Evolutionary conservation across 2,329 filamentous ascomycete species (phyloP), one percentile per base, ranked within the genome.

Genomic region (Phialophora macrospora): DNA sequence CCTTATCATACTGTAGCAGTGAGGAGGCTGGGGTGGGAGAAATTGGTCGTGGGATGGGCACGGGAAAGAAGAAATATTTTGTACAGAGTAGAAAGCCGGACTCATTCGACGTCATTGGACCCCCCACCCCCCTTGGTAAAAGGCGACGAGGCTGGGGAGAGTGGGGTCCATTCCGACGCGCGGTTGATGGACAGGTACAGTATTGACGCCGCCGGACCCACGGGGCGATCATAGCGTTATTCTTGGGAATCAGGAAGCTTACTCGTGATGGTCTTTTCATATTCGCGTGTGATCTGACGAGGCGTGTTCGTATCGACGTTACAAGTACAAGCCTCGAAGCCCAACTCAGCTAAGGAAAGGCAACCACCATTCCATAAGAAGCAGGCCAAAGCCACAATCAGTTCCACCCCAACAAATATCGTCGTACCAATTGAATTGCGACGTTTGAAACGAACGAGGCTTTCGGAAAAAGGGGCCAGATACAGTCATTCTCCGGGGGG

Each of bases 321-420:
- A 44, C 38, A n/a, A 44, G 38, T 44, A 44, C 38, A n/a, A 44
- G 38, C 14, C 49, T 52, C 49, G 8, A 52, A n/a, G 28, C 49
- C 28, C 49, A 30, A 26, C 49, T 20, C 22, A 52, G 49, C 17
- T 52, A 52, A 32, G 48, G 48, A 58, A 60, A 64, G 55, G 55
- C 62, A 64, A 46, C 55, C 32, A 64, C 62, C 56, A 60, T 60
- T 11, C 62, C 62, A 32, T 24, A 60, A 60, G 55, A 32, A 64
- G 56, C 22, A 64, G 38, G 8, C 54, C 20, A n/a, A 34, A 30
- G 54, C 38, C 38, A 55, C 54, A 38, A 34, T 32, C 30, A 9
- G 20, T 44, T 8, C 38, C 38, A 44, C 38, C 6, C 38, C 17
- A 8, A 44, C 38, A 44, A n/a, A n/a, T 8, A 44, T 44, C 14